Percentiles rank a stretch among this genome's conserved stretches.
Evolutionary conservation across 2,329 filamentous ascomycete species (phyloP).

Genomic region (Tolypocladium ophioglossoides): DNA sequence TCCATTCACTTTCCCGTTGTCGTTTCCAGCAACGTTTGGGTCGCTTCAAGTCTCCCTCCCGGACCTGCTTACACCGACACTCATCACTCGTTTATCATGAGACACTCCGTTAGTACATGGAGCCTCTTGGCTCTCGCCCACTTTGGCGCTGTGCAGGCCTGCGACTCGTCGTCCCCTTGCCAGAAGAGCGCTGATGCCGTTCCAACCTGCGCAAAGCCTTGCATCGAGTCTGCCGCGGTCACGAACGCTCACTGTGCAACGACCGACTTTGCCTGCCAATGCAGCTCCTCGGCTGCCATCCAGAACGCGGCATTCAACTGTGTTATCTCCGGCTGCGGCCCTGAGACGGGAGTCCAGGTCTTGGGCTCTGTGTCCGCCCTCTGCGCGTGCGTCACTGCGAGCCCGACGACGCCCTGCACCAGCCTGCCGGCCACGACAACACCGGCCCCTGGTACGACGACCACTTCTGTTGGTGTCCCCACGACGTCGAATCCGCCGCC

Average conservation of each 20-base stretch:
- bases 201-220: slow-evolving; percentile 11
- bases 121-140: slow-evolving; percentile 10
- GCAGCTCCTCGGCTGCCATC: slow-evolving; percentile 10
- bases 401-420: slow-evolving; percentile 11
- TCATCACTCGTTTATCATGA: slow-evolving; percentile 5
- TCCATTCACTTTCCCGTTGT: background rate
- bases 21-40: background rate
- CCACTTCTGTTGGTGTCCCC: background rate
- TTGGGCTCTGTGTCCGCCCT: slow-evolving; percentile 9
- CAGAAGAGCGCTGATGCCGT: slow-evolving; percentile 14
- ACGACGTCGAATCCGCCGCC: background rate
- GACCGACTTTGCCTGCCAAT: slow-evolving; percentile 14
- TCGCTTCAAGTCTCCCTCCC: background rate
- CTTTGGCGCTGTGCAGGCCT: slow-evolving; percentile 7
- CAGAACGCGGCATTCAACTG: slow-evolving; percentile 11
- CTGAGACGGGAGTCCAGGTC: slow-evolving; percentile 5
- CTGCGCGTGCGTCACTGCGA: slow-evolving; percentile 13
- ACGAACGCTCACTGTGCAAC: slow-evolving; percentile 10
- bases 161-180: slow-evolving; percentile 12
- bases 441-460: background rate
- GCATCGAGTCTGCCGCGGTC: slow-evolving; percentile 15
- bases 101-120: slow-evolving; percentile 1
- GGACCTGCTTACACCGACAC: background rate
- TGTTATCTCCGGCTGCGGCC: slow-evolving; percentile 11
- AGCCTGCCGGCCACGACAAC: slow-evolving; percentile 1